Conservation (phyloP, 116 monocot genomes). For the Cymodocea nodosa region DNA sequence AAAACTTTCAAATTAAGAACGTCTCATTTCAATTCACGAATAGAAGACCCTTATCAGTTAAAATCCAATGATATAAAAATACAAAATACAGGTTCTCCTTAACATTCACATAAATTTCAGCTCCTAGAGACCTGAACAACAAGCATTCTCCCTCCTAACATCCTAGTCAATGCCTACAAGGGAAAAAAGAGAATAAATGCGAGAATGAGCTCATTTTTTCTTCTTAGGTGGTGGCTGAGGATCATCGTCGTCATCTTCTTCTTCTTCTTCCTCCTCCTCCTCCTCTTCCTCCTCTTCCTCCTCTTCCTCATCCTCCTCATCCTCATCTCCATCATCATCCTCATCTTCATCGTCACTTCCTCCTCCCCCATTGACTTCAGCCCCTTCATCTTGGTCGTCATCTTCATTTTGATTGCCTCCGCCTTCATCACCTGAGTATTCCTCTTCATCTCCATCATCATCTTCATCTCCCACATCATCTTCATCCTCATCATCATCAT, state of each 20-base stretch:
- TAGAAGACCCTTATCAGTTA: too few relatives aligned
- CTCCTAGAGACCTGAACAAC: too few relatives aligned
- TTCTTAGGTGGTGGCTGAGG: background rate
- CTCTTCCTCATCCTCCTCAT: background rate
- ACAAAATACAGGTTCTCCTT: too few relatives aligned
- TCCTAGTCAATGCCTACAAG: too few relatives aligned
- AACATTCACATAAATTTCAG: too few relatives aligned
- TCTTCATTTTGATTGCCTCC: background rate
- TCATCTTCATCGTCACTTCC: background rate
- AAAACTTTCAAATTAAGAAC: too few relatives aligned
- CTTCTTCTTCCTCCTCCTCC: background rate
- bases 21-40: too few relatives aligned
- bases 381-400: background rate
- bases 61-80: too few relatives aligned
- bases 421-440: background rate
- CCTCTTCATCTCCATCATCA: background rate
- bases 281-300: slow-evolving; percentile 1
- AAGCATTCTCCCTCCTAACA: too few relatives aligned
- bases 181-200: too few relatives aligned
- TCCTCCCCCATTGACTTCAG: background rate
- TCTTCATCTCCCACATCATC: background rate
- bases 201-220: background rate
- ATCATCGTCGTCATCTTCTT: background rate
- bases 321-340: background rate
- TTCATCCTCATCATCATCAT: background rate